These are phyloP conservation scores for Coleophoma crateriformis DNA, from an alignment of 2,329 filamentous ascomycete species.

Conservation along the genomic window DNA sequence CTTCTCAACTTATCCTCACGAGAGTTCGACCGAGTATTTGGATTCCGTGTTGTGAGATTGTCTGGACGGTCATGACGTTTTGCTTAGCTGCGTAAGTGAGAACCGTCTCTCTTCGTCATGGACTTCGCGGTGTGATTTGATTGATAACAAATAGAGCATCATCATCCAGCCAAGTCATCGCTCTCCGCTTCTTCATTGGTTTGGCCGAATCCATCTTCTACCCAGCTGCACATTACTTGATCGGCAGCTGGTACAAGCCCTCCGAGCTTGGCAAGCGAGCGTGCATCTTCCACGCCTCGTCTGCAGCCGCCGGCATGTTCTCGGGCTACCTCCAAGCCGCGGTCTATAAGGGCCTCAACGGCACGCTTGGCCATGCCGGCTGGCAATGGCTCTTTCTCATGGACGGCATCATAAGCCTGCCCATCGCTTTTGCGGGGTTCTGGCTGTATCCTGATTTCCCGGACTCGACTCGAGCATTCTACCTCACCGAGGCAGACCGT, in stretches of 20 bases:
- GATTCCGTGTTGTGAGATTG: conserved; percentile 35
- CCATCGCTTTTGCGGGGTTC: conserved; percentile 24
- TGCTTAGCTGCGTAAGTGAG: conserved; percentile 25
- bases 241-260: conserved; percentile 39
- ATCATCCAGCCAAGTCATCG: conserved; percentile 26
- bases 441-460: conserved; percentile 22
- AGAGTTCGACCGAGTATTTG: conserved; percentile 36
- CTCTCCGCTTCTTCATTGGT: conserved; percentile 39
- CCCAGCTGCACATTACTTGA: conserved; percentile 19
- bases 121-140: too few species aligned
- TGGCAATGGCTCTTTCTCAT: conserved; percentile 44
- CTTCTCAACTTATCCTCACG: conserved; percentile 33
- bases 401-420: conserved; percentile 31
- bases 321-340: conserved; percentile 37
- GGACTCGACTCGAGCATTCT: conserved; percentile 20
- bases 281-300: conserved; percentile 33
- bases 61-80: conserved; percentile 30
- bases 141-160: conserved; percentile 14
- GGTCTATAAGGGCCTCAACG: conserved; percentile 33
- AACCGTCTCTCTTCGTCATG: background rate
- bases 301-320: conserved; percentile 34
- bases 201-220: conserved; percentile 20
- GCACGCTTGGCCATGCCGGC: conserved; percentile 29
- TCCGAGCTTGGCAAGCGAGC: conserved; percentile 36
- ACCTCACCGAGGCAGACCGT: conserved; percentile 13